Conservation (phyloP, 306 rosid species). For the Cyamopsis tetragonoloba region DNA sequence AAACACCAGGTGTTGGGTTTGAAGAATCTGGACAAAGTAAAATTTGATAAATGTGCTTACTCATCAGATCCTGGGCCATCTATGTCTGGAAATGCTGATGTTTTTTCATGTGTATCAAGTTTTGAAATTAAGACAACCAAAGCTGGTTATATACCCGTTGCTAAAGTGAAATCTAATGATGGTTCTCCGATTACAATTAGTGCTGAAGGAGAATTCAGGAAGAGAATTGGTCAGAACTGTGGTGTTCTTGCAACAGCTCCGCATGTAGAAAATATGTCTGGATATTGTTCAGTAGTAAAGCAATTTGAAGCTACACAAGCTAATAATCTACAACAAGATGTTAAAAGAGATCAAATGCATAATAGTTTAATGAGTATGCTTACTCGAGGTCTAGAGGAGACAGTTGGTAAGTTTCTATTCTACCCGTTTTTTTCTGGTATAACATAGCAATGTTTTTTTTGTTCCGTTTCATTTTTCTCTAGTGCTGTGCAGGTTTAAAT, state of each 20-base stretch:
- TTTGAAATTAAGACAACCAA: slow-evolving; percentile 33
- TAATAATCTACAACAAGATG: slow-evolving; percentile 22
- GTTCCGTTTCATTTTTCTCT: slow-evolving; percentile 5
- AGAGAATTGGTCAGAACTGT: slow-evolving; percentile 35
- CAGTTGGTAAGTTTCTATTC: slow-evolving; percentile 59
- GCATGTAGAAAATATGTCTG: slow-evolving; percentile 27
- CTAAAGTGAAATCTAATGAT: slow-evolving; percentile 27
- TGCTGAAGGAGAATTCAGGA: slow-evolving; percentile 36
- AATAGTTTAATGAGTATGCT: slow-evolving; percentile 40
- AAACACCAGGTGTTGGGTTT: slow-evolving; percentile 16
- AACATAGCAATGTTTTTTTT: not conserved
- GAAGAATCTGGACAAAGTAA: slow-evolving; percentile 30
- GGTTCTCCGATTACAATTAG: slow-evolving; percentile 23
- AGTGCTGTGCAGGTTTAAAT: not conserved
- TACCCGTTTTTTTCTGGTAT: not conserved
- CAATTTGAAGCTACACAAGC: slow-evolving; percentile 25
- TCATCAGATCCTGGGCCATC: slow-evolving; percentile 57
- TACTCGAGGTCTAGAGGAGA: slow-evolving; percentile 45
- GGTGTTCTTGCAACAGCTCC: slow-evolving; percentile 43
- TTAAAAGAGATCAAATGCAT: slow-evolving; percentile 33
- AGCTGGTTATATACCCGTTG: slow-evolving; percentile 24
- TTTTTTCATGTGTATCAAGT: slow-evolving; percentile 7
- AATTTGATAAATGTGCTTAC: slow-evolving; percentile 21
- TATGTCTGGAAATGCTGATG: slow-evolving; percentile 38
- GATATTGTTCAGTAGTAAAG: slow-evolving; percentile 20